Evolutionary conservation across 2,329 filamentous ascomycete species (phyloP).

Genomic region (Westerdykella aurantiaca): DNA sequence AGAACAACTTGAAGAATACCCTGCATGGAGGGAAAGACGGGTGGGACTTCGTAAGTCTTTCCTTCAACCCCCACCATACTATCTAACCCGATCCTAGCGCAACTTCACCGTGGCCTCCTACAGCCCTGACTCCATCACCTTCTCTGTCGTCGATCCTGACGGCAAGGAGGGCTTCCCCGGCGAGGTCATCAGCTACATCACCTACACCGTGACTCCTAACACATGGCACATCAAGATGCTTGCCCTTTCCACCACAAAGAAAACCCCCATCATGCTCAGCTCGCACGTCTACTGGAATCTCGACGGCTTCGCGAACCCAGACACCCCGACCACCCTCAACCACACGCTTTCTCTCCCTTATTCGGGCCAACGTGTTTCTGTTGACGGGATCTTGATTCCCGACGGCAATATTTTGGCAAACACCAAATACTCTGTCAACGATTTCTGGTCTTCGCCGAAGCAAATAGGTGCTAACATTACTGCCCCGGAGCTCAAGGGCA

Average conservation of each 20-base stretch:
- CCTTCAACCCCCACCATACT: not conserved
- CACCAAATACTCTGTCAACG: constrained; percentile 61
- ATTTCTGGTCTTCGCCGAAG: constrained; percentile 79
- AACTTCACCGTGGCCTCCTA: constrained; percentile 72
- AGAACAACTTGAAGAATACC: constrained; percentile 50
- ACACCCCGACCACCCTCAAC: constrained; percentile 60
- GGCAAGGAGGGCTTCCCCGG: constrained; percentile 74
- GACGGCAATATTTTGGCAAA: constrained; percentile 62
- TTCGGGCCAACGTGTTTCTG: constrained; percentile 61
- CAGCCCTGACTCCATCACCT: constrained; percentile 63
- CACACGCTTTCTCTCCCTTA: constrained; percentile 70
- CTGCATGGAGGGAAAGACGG: constrained; percentile 65
- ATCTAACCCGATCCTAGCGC: constrained; percentile 37
- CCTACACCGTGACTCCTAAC: constrained; percentile 61
- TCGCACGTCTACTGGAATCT: constrained; percentile 77
- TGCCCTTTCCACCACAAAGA: constrained; percentile 64
- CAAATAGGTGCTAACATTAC: constrained; percentile 66
- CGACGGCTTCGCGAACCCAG: constrained; percentile 69
- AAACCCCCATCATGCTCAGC: constrained; percentile 77
- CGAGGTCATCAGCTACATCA: constrained; percentile 67
- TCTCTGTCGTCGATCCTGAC: constrained; percentile 66
- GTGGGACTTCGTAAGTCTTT: constrained; percentile 57
- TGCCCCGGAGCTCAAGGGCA: constrained; percentile 57
- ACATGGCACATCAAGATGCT: constrained; percentile 70
- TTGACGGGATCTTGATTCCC: constrained; percentile 52